Conservation (phyloP, 2,329 filamentous ascomycete species). For the Grosmannia serpens region DNA sequence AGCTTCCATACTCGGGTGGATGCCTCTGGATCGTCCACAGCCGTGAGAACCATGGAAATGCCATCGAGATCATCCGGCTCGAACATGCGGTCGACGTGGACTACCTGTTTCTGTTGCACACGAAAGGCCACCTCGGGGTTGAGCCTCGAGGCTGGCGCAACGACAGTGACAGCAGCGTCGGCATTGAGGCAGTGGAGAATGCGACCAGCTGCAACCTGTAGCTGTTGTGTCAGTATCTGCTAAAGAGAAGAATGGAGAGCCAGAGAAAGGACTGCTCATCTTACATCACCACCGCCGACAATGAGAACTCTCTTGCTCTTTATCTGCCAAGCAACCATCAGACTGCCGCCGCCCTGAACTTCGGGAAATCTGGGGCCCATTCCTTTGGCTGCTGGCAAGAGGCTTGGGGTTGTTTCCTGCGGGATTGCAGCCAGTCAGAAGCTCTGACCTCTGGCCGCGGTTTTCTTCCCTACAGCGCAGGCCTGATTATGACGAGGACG, state of each 20-base stretch:
- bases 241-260: not conserved
- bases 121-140: conserved; percentile 83
- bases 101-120: conserved; percentile 61
- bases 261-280: conserved; percentile 15
- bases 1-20: conserved; percentile 86
- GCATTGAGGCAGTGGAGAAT: conserved; percentile 92
- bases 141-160: conserved; percentile 68
- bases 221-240: conserved; percentile 2
- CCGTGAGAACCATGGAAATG: conserved; percentile 79
- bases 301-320: conserved; percentile 82
- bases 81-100: conserved; percentile 74
- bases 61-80: conserved; percentile 75
- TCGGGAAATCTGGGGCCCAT: conserved; percentile 50
- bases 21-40: conserved; percentile 86
- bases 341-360: conserved; percentile 79
- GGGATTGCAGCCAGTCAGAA: not conserved
- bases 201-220: conserved; percentile 83
- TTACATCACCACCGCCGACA: conserved; percentile 86
- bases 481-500: not conserved
- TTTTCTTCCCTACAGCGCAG: not conserved
- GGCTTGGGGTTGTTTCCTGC: not conserved
- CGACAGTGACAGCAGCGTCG: conserved; percentile 78
- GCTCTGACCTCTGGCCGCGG: not conserved
- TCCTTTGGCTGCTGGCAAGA: not conserved
- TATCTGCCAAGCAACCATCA: conserved; percentile 95